Base-by-base conservation (phyloP, 192 early-diverging fungal species). In the Borealophlyctis nickersoniae region DNA sequence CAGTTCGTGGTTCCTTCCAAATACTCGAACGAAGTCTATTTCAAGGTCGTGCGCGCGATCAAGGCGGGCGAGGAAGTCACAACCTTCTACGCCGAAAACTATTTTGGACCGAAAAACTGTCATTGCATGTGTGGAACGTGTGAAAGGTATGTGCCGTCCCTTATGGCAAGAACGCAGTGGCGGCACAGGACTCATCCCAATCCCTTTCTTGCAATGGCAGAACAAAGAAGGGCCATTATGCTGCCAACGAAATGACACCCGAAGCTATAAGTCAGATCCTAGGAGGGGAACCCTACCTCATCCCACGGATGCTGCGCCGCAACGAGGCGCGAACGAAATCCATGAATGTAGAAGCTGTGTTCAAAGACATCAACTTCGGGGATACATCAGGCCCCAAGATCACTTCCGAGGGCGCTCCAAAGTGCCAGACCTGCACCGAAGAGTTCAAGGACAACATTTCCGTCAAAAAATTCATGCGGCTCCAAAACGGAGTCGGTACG, bases 41-140 rank as follows among this genome's bases (percentile, higher is more conserved):
- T 89, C 69, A 88, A 83, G 74, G 87, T 83, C 7, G n/a, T 86
- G n/a, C 52, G 80, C 23, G 76, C 79, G 14, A 87, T 89, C 33
- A 73, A 80, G 16, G 73, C 80, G 16, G 89, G 89, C n/a, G 80
- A 88, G 52, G 89, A 91, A 52, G 76, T 91, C 33, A 88, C 86
- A 11, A 82, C 81, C 16, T 77, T 78, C 60, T 91, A 91, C 63
- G 83, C 84, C 23, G 66, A 60, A 31, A 65, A 81, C 56, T 91
- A 91, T 52, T 91, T 91, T 74, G 88, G 86, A 32, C 71, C 75
- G 1, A 66, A 72, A 36, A 91, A 91, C 67, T 60, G 70, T 36
- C 86, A 87, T 53, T 91, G 89, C 49, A 73, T 89, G 48, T 91
- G 89, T 62, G 85, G 72, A 3, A 87, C 87, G 0, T 91, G 89